Base-by-base conservation (phyloP, 345 rosid genomes). In the Hevea brasiliensis region DNA sequence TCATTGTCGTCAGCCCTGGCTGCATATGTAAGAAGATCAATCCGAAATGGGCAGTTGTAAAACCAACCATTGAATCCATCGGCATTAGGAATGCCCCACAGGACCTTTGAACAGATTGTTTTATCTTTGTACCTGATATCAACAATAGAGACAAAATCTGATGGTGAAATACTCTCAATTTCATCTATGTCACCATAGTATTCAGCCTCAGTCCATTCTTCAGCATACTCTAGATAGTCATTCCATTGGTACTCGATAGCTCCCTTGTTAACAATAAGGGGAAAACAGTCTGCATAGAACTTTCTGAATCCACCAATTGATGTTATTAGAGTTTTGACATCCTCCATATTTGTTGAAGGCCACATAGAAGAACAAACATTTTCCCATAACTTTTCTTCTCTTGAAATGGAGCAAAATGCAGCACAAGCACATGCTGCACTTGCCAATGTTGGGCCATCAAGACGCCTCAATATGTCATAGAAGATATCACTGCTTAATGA, bases 391-490 rank as follows among this genome's bases (percentile, higher is more conserved):
- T 74, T 83, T 87, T 90, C 95, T 68, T 90, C 95, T 80, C 78
- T 88, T 13, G 95, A 90, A 37, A 90, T 85, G 55, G 92, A 88
- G 69, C 83, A 85, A 72, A 90, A 87, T 27, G 89, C 81, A 11
- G 86, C 88, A 51, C 95, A 90, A n/a, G 89, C 72, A 82, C 95
- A 90, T 67, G 95, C 92, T 8, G 92, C 95, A 70, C 80, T 83
- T 60, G 95, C 95, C 84, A 90, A 82, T 47, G 85, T 85, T 23
- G 84, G 83, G 50, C 95, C 95, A 83, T 90, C 95, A 32, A 90
- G 89, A 45, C 92, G 95, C 82, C 82, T 84, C 75, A 90, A 69
- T 85, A 90, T 90, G 71, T 90, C 95, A 24, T 88, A 88, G 84
- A 85, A 90, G 69, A 90, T 67, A 72, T 88, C 95, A 9, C 87